Conservation (phyloP, 2,329 filamentous ascomycete genomes). For the Botrytis fabae region DNA sequence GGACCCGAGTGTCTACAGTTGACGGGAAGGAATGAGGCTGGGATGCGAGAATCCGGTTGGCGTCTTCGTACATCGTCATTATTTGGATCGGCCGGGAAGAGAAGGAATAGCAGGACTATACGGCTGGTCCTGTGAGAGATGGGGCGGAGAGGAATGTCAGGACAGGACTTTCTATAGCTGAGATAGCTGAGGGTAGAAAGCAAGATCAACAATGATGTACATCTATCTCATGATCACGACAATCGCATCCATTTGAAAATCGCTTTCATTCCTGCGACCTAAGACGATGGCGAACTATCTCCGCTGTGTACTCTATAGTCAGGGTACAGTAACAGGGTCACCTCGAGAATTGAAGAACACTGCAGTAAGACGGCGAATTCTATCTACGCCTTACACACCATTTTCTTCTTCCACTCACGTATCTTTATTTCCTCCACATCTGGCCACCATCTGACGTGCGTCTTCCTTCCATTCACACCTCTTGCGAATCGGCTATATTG, state of each 20-base stretch:
- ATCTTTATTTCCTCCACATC: background rate
- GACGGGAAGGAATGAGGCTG: constrained; percentile 17
- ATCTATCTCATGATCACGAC: constrained; percentile 11
- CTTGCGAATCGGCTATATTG: background rate
- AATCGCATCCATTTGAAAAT: background rate
- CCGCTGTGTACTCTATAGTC: constrained; percentile 6
- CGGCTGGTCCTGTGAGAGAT: background rate
- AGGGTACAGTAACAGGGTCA: background rate
- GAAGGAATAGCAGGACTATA: constrained; percentile 10
- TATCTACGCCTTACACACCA: constrained; percentile 3
- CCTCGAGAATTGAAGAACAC: constrained; percentile 5
- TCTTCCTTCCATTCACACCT: constrained; percentile 4
- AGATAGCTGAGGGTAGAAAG: constrained; percentile 7
- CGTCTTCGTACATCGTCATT: background rate
- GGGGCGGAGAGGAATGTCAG: background rate
- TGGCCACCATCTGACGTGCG: constrained; percentile 15
- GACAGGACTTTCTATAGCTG: background rate
- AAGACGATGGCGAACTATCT: constrained; percentile 8
- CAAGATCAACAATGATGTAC: constrained; percentile 7
- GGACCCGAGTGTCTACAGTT: constrained; percentile 8
- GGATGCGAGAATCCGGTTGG: background rate
- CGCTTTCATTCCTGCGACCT: background rate
- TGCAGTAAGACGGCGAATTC: constrained; percentile 7
- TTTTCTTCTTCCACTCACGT: background rate
- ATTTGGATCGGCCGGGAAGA: background rate